phyloP scores from a whole-genome alignment of 2,329 filamentous ascomycete species.

The Penicillium janthinellum region DNA sequence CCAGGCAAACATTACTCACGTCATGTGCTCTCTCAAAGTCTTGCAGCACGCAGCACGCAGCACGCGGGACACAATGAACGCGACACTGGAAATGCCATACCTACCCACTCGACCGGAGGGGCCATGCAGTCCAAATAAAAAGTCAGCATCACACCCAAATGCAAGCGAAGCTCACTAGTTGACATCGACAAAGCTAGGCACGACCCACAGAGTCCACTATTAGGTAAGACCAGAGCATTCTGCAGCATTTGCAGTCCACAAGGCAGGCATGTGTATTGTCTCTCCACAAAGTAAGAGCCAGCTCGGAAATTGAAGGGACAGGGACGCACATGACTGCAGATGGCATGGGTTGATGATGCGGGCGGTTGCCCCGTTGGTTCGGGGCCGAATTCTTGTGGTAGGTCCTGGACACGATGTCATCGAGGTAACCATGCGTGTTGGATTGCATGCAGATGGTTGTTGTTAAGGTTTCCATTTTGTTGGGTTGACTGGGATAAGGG shows the following conservation, averaged over 20 bases:
- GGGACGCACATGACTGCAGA: background rate
- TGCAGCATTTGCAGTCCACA: background rate
- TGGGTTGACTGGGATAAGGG: background rate
- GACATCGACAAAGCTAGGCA: background rate
- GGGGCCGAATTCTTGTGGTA: background rate
- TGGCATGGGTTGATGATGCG: background rate
- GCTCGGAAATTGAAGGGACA: background rate
- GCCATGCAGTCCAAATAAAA: slow-evolving; percentile 4
- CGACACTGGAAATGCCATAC: background rate
- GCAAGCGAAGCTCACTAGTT: background rate
- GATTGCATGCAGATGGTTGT: background rate
- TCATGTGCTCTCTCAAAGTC: slow-evolving; percentile 3
- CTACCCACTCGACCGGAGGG: background rate
- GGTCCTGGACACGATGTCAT: slow-evolving; percentile 1
- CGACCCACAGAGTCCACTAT: background rate
- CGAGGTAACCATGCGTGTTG: background rate
- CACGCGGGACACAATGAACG: background rate
- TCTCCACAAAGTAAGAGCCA: too few relatives aligned
- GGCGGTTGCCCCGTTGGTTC: background rate
- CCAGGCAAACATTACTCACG: slow-evolving; percentile 1
- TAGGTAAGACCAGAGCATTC: background rate
- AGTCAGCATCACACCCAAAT: slow-evolving; percentile 7
- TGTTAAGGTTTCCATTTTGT: background rate
- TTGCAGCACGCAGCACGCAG: background rate
- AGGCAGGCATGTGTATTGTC: too few relatives aligned